Percentiles rank a stretch among this genome's conserved stretches.
Evolutionary conservation across 2,329 filamentous ascomycete species (phyloP).

Genomic region (Neonectria neomacrospora): DNA sequence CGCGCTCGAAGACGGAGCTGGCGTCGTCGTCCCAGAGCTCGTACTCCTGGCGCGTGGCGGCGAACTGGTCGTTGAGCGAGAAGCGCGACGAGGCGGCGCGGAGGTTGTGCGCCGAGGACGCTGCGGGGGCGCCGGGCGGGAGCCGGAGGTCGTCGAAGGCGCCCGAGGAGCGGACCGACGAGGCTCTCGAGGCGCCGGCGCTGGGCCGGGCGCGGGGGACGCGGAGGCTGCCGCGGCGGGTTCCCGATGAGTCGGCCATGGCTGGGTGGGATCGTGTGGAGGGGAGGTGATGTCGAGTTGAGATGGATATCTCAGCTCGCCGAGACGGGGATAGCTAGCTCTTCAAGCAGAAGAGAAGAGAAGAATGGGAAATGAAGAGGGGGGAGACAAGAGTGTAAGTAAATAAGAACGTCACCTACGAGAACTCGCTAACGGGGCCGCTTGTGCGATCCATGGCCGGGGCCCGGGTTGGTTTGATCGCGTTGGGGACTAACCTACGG

Average conservation of each 20-base stretch:
- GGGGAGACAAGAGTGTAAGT: too few relatives aligned
- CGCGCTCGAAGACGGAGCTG: slow-evolving; percentile 55
- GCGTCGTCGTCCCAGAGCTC: slow-evolving; percentile 61
- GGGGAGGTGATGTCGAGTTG: slow-evolving; percentile 4
- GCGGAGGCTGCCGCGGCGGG: slow-evolving; percentile 45
- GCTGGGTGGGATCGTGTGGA: slow-evolving; percentile 5
- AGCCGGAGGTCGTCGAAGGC: slow-evolving; percentile 37
- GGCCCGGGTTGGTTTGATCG: slow-evolving; percentile 31
- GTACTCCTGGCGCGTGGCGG: slow-evolving; percentile 57
- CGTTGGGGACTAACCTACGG: background rate
- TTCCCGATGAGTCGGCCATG: slow-evolving; percentile 42
- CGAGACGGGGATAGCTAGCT: background rate
- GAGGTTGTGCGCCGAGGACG: slow-evolving; percentile 25
- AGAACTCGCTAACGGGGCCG: slow-evolving; percentile 19
- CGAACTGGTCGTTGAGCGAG: slow-evolving; percentile 61
- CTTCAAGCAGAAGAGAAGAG: background rate
- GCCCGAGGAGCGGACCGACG: slow-evolving; percentile 43
- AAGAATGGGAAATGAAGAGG: background rate
- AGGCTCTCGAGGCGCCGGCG: slow-evolving; percentile 31
- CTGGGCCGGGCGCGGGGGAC: slow-evolving; percentile 42
- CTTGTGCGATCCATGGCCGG: slow-evolving; percentile 29
- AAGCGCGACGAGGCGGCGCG: slow-evolving; percentile 56
- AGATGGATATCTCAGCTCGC: slow-evolving; percentile 19
- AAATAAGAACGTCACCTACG: slow-evolving; percentile 28
- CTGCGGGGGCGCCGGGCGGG: slow-evolving; percentile 12